Percentiles rank a stretch among this genome's conserved stretches.
Evolutionary conservation across 1,139 yeast genomes (phyloP).

Genomic region (Blastobotrys ciferrii): DNA sequence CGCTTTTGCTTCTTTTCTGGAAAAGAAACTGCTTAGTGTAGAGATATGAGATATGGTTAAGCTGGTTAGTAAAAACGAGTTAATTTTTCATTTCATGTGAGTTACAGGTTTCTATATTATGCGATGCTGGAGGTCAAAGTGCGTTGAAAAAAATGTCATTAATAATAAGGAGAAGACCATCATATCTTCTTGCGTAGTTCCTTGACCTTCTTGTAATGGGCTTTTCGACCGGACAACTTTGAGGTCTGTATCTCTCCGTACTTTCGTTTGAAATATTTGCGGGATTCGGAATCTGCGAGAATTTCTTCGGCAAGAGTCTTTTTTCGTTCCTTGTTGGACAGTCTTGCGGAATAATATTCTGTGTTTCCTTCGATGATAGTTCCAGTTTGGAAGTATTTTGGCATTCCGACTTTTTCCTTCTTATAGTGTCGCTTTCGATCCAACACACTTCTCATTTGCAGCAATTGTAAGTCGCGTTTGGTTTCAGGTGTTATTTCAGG

Average conservation of each 20-base stretch:
- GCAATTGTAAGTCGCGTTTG: slow-evolving; percentile 72
- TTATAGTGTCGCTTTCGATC: slow-evolving; percentile 96
- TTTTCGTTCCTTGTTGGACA: slow-evolving; percentile 71
- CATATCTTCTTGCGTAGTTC: slow-evolving; percentile 54
- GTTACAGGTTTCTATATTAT: no score
- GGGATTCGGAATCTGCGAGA: slow-evolving; percentile 66
- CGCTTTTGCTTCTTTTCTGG: no score
- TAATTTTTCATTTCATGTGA: no score
- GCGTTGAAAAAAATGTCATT: no score
- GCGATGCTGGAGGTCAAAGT: no score
- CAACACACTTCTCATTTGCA: slow-evolving; percentile 83
- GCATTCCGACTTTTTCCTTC: slow-evolving; percentile 77
- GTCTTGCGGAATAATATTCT: slow-evolving; percentile 71
- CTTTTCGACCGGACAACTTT: slow-evolving; percentile 75
- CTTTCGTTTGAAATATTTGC: slow-evolving; percentile 79
- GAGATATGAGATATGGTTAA: no score
- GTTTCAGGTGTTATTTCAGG: slow-evolving; percentile 72
- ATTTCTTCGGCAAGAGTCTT: slow-evolving; percentile 78
- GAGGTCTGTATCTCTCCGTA: slow-evolving; percentile 72
- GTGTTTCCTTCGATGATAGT: slow-evolving; percentile 80
- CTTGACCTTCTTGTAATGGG: slow-evolving; percentile 62
- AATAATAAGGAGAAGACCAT: no score
- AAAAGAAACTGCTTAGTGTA: no score
- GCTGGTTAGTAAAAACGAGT: no score
- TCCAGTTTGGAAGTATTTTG: slow-evolving; percentile 85